Evolutionary conservation across 192 early-diverging fungal species (phyloP).

Genomic region (Glomus cerebriforme): DNA sequence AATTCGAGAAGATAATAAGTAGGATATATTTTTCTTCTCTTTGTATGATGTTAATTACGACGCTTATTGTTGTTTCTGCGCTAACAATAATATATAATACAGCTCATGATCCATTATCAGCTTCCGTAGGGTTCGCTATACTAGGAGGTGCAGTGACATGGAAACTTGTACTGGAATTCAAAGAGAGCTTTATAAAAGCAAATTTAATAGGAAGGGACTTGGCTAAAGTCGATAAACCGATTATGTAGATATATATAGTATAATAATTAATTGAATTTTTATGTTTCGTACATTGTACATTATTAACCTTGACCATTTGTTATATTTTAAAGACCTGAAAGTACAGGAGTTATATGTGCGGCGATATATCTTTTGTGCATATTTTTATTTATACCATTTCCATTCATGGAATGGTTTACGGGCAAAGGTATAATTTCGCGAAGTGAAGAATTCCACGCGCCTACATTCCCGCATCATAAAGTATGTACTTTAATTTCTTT

Average conservation of each 20-base stretch:
- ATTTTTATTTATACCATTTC: slow-evolving; percentile 93
- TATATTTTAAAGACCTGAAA: slow-evolving; percentile 69
- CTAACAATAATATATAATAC: slow-evolving; percentile 59
- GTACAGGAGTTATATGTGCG: slow-evolving; percentile 88
- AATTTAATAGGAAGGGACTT: slow-evolving; percentile 80
- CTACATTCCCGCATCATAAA: slow-evolving; percentile 73
- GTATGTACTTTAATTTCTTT: slow-evolving; percentile 40
- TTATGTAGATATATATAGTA: slow-evolving; percentile 55
- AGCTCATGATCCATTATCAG: slow-evolving; percentile 72
- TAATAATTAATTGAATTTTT: slow-evolving; percentile 33
- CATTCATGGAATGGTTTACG: slow-evolving; percentile 85
- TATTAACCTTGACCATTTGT: neutral
- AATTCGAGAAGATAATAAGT: too few species aligned
- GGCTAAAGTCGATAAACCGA: slow-evolving; percentile 71
- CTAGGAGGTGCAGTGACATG: slow-evolving; percentile 75
- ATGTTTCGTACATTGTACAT: neutral
- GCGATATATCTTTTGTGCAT: slow-evolving; percentile 84
- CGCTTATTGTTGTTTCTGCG: slow-evolving; percentile 20
- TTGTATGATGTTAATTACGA: neutral
- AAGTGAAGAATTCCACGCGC: slow-evolving; percentile 43
- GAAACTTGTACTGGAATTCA: slow-evolving; percentile 66
- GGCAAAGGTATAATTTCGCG: slow-evolving; percentile 38
- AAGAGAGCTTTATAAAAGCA: slow-evolving; percentile 72
- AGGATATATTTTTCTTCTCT: too few species aligned
- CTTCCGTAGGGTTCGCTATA: slow-evolving; percentile 67